phyloP scores from a whole-genome alignment of 2,329 filamentous ascomycete genomes.

The Curvularia eragrostidis region DNA sequence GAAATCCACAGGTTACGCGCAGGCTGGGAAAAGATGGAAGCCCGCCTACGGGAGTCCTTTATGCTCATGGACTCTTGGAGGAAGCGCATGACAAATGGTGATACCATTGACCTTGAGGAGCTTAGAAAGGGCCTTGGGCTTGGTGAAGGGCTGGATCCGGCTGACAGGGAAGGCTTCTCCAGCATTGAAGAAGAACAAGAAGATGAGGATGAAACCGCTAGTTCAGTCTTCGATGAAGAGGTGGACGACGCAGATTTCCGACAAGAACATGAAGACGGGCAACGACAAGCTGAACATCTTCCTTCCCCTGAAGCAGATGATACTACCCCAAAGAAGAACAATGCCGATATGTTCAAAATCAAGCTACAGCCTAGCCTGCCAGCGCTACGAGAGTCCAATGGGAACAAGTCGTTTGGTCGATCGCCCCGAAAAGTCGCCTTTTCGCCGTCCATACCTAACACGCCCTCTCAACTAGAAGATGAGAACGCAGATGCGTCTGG shows the following conservation, averaged over 20 bases:
- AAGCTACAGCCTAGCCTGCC: slow-evolving; percentile 41
- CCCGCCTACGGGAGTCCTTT: slow-evolving; percentile 86
- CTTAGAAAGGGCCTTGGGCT: slow-evolving; percentile 68
- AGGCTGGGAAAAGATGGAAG: slow-evolving; percentile 94
- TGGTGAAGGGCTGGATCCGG: slow-evolving; percentile 55
- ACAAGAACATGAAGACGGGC: slow-evolving; percentile 2
- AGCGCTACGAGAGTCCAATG: slow-evolving; percentile 46
- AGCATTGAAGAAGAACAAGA: slow-evolving; percentile 36
- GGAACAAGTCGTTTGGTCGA: slow-evolving; percentile 45
- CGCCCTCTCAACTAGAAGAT: slow-evolving; percentile 38
- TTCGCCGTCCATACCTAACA: slow-evolving; percentile 45
- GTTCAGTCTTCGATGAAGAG: slow-evolving; percentile 43
- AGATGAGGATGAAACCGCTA: slow-evolving; percentile 30
- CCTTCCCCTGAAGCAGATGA: slow-evolving; percentile 35
- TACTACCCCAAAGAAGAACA: slow-evolving; percentile 26
- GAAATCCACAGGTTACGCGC: slow-evolving; percentile 83
- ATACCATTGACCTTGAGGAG: slow-evolving; percentile 68
- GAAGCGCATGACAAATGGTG: slow-evolving; percentile 74
- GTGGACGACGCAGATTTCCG: slow-evolving; percentile 27
- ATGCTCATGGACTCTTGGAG: slow-evolving; percentile 93
- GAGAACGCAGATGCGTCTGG: slow-evolving; percentile 45
- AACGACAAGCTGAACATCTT: slow-evolving; percentile 18
- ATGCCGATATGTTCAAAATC: slow-evolving; percentile 44
- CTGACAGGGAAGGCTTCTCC: slow-evolving; percentile 41
- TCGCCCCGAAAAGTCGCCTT: slow-evolving; percentile 52